Conservation (phyloP, 805 yeast genomes). For the Lachancea waltii region DNA sequence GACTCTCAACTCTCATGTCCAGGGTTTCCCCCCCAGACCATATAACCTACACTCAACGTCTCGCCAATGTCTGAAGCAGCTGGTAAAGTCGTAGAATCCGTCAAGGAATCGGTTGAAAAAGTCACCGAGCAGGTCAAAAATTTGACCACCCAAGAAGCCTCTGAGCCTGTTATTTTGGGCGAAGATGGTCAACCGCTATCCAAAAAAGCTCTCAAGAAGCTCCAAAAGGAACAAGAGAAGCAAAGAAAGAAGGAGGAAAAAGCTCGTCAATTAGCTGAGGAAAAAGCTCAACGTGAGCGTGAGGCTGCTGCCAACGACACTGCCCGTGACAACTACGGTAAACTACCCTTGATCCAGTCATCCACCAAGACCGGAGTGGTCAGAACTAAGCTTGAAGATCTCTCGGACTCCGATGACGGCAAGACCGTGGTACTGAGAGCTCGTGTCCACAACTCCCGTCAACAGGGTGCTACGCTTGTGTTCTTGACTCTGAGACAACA, state of each 20-base stretch:
- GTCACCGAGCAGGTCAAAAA: conserved; percentile 7
- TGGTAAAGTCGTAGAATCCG: conserved; percentile 6
- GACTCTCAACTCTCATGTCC: no score
- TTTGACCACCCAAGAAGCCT: conserved; percentile 5
- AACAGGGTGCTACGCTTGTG: conserved; percentile 92
- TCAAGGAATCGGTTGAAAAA: conserved; percentile 9
- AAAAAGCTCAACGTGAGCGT: conserved; percentile 66
- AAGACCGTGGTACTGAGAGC: conserved; percentile 83
- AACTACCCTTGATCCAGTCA: conserved; percentile 80
- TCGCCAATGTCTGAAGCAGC: conserved; percentile 5
- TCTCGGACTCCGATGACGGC: conserved; percentile 52
- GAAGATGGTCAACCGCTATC: conserved; percentile 87
- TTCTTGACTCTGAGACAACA: conserved; percentile 92
- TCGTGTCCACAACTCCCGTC: conserved; percentile 86
- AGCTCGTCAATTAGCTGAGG: conserved; percentile 81
- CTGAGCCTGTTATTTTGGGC: conserved; percentile 39
- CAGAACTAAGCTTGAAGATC: conserved; percentile 52
- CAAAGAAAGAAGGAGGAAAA: conserved; percentile 88
- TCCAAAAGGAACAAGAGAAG: conserved; percentile 89
- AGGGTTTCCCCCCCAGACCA: no score
- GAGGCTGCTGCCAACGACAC: conserved; percentile 77
- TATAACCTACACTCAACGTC: no score
- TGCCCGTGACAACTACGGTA: conserved; percentile 85
- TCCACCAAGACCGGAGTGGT: conserved; percentile 54
- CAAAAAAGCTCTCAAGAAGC: conserved; percentile 91